These are phyloP conservation scores for Quercus phellos DNA, from an alignment of 331 rosid genomes.

Conservation along the genomic window DNA sequence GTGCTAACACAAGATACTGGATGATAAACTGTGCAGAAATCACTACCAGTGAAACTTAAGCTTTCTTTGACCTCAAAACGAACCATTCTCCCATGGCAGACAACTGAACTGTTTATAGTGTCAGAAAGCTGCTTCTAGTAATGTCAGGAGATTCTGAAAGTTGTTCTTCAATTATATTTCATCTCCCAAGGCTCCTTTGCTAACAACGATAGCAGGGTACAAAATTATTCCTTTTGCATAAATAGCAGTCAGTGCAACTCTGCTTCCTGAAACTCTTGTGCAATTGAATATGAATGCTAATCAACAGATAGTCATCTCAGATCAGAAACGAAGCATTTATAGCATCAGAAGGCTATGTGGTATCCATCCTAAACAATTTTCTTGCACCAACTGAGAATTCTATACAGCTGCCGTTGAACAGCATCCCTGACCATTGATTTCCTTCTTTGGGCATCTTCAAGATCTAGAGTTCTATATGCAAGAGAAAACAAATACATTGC, in stretches of 20 bases:
- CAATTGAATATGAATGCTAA: background rate
- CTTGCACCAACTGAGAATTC: slow-evolving; percentile 78
- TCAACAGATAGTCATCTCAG: background rate
- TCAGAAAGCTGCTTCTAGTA: slow-evolving; percentile 2
- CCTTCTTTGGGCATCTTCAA: slow-evolving; percentile 68
- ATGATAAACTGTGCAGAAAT: background rate
- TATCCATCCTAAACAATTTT: slow-evolving; percentile 47
- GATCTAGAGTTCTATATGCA: slow-evolving; percentile 90
- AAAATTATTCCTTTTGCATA: slow-evolving; percentile 4
- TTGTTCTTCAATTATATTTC: slow-evolving; percentile 12
- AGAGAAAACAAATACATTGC: slow-evolving; percentile 89
- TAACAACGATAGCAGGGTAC: slow-evolving; percentile 13
- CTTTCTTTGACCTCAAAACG: background rate
- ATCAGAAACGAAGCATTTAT: background rate
- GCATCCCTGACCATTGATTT: slow-evolving; percentile 41
- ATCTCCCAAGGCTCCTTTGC: slow-evolving; percentile 12
- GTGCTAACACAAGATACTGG: background rate
- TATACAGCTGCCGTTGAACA: slow-evolving; percentile 43
- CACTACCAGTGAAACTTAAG: background rate
- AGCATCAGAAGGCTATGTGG: slow-evolving; percentile 6
- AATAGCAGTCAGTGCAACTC: background rate
- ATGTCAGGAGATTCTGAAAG: background rate
- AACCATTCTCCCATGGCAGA: too few species aligned
- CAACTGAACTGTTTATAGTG: background rate
- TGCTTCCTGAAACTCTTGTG: background rate